Percentiles rank a stretch among this genome's conserved stretches.
Evolutionary conservation across 164 flowering plant genomes (phyloP).

Genomic region (Akebia trifoliata): DNA sequence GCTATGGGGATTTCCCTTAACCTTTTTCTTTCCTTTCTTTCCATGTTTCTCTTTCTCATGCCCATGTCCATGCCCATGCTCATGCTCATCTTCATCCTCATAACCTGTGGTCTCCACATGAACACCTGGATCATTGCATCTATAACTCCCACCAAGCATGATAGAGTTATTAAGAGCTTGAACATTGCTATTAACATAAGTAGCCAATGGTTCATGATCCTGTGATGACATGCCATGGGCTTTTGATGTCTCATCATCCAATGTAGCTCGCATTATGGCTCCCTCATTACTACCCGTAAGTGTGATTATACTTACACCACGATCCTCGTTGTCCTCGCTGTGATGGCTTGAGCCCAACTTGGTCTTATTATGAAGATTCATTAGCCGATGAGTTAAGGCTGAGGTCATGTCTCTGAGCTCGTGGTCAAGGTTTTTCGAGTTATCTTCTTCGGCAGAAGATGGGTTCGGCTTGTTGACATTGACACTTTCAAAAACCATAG

Average conservation of each 20-base stretch:
- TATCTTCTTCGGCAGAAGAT: too few species aligned
- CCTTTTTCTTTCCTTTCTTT: constrained; percentile 15
- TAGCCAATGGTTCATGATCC: constrained; percentile 30
- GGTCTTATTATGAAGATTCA: constrained; percentile 25
- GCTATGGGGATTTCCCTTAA: constrained; percentile 3
- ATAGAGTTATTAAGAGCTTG: constrained; percentile 76
- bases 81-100: neutral
- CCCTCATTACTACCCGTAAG: constrained; percentile 69
- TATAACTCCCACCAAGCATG: constrained; percentile 60
- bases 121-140: constrained; percentile 67
- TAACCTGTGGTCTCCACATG: constrained; percentile 38
- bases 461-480: too few species aligned
- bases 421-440: constrained; percentile 30
- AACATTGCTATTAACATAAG: constrained; percentile 67
- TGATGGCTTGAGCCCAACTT: constrained; percentile 23
- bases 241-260: constrained; percentile 29
- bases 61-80: neutral
- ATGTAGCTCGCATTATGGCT: constrained; percentile 52
- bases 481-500: too few species aligned
- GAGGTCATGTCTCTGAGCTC: constrained; percentile 53
- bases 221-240: too few species aligned
- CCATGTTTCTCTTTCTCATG: neutral
- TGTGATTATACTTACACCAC: constrained; percentile 53
- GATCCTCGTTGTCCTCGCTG: constrained; percentile 19
- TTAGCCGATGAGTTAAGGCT: constrained; percentile 34